phyloP scores from a whole-genome alignment of 768 basidiomycete genomes.

The Neoboletus magnificus region DNA sequence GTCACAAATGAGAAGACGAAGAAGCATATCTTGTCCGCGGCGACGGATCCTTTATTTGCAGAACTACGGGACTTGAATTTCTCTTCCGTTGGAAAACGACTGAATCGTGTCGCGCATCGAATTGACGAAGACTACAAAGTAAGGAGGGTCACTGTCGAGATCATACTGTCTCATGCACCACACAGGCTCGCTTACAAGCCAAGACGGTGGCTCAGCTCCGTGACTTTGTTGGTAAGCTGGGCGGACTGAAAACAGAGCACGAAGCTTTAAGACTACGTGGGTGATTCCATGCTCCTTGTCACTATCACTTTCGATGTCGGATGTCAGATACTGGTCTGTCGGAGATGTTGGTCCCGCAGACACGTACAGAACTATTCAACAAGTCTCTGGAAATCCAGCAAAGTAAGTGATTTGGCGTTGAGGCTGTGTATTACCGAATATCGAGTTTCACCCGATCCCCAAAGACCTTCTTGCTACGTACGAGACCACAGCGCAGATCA shows the following conservation, averaged over 20 bases:
- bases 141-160: conserved; percentile 1
- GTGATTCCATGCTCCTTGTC: conserved; percentile 26
- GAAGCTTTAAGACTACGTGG: conserved; percentile 84
- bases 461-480: conserved; percentile 93
- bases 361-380: conserved; percentile 85
- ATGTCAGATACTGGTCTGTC: conserved; percentile 84
- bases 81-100: conserved; percentile 75
- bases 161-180: background rate
- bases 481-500: conserved; percentile 73
- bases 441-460: background rate
- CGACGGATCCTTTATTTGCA: conserved; percentile 74
- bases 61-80: conserved; percentile 93
- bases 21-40: conserved; percentile 79
- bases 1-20: conserved; percentile 80
- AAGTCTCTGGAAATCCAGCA: conserved; percentile 93
- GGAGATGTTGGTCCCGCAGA: conserved; percentile 85
- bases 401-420: conserved; percentile 48
- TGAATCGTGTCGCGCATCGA: conserved; percentile 78
- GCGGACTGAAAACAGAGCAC: conserved; percentile 89
- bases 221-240: conserved; percentile 93
- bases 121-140: conserved; percentile 94
- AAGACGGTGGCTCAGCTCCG: conserved; percentile 89
- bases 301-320: conserved; percentile 1
- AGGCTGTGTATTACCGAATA: conserved; percentile 8
- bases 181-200: conserved; percentile 75